Evolutionary conservation across 805 yeast species (phyloP), one percentile per base, ranked within the genome.

Genomic region (Wickerhamiella cacticola): DNA sequence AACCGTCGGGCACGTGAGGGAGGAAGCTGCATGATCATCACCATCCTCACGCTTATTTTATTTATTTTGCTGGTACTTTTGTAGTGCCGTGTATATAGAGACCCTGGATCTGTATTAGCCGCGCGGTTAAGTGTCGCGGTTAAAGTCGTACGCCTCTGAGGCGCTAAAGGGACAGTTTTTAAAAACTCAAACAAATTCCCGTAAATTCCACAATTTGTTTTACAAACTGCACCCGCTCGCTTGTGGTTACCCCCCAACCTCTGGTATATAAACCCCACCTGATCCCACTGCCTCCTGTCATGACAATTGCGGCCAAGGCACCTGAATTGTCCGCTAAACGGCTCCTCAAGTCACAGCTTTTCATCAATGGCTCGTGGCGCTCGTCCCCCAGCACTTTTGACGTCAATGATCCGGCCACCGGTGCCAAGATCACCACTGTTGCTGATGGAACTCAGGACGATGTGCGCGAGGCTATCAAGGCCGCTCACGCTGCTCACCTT

Each of bases 331-430:
- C 43, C 10, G 38, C 34, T 3, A 41, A 33, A 47, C 48, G 36
- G 24, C 49, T 51, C 24, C 41, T 51, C 38, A 29, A 41, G 12
- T 73, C 78, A n/a, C 73, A 76, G 45, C 81, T 81, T 3, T 75
- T 67, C 54, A 68, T 84, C 62, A 77, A 83, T 57, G 95, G 95
- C 35, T 67, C 78, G 56, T 87, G 95, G 94, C 36, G 38, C 4
- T 63, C 74, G 5, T 51, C 62, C 12, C 62, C 69, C 12, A 31
- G 29, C 10, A 66, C 68, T 15, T 87, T 86, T 61, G 65, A 70
- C 3, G 94, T 88, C 15, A 62, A 64, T 12, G 85, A 89, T 61
- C 96, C 96, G 3, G 94, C 94, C 0, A 70, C 73, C 22, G 71
- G 68, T 19, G 71, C 71, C 16, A 65, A 68, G 13, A 55, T 79